Conservation (phyloP, 2,329 filamentous ascomycete genomes). For the Trichoderma oligosporum region DNA sequence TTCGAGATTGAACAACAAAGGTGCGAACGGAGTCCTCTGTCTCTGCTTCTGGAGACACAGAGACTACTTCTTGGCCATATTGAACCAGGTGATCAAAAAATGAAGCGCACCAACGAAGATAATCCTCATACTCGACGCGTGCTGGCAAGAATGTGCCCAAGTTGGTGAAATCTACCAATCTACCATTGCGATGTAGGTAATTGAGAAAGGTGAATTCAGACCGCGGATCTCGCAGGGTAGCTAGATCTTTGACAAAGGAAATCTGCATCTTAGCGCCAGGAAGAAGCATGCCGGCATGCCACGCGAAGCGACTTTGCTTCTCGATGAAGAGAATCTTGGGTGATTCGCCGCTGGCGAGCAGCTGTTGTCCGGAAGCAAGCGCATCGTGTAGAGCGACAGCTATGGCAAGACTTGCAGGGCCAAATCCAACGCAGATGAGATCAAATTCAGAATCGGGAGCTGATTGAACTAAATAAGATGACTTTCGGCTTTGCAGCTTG, state of each 20-base stretch:
- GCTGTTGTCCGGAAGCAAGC: slow-evolving; percentile 48
- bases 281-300: slow-evolving; percentile 94
- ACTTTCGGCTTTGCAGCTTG: slow-evolving; percentile 14
- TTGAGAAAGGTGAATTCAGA: slow-evolving; percentile 95
- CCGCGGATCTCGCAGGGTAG: slow-evolving; percentile 79
- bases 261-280: slow-evolving; percentile 96
- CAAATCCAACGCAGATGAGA: slow-evolving; percentile 87
- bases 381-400: slow-evolving; percentile 84
- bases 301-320: slow-evolving; percentile 76
- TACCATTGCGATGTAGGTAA: slow-evolving; percentile 76
- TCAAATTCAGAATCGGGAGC: slow-evolving; percentile 68
- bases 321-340: slow-evolving; percentile 85
- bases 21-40: slow-evolving; percentile 49
- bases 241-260: slow-evolving; percentile 93
- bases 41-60: slow-evolving; percentile 57
- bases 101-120: slow-evolving; percentile 85
- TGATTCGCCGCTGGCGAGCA: slow-evolving; percentile 39
- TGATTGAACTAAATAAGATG: slow-evolving; percentile 45
- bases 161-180: slow-evolving; percentile 90
- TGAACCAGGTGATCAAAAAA: slow-evolving; percentile 70
- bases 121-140: slow-evolving; percentile 88
- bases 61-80: slow-evolving; percentile 74
- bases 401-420: slow-evolving; percentile 83
- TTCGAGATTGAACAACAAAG: slow-evolving; percentile 65
- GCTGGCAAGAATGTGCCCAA: slow-evolving; percentile 83